Evolutionary conservation across 148 eudicot species (phyloP), one percentile per base, ranked within the genome.

Genomic region (Cornus kousa): DNA sequence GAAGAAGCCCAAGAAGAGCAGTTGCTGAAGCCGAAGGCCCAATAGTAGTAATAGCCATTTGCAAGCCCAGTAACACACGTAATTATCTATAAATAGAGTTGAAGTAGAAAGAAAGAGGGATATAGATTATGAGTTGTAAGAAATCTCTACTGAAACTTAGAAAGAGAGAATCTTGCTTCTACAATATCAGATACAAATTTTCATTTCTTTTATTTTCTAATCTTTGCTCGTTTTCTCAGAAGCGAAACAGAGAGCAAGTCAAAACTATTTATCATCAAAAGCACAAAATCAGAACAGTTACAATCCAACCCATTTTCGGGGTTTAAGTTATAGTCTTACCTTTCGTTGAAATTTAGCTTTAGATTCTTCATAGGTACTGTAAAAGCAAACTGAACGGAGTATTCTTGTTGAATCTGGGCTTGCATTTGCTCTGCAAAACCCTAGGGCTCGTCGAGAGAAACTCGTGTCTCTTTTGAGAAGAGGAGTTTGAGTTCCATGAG

Each of bases 321-420:
- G 14, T 10, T 23, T 4, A 32, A 55, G 77, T 67, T 60, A 20
- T 22, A 60, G 12, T n/a, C 62, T 72, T 20, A 89, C 91, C 86
- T 92, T 86, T 2, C 71, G 76, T 67, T 79, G 76, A 79, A 67
- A 66, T 20, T 79, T 68, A 7, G 69, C 68, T 37, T 67, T 78
- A 64, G 90, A 82, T 43, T 80, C 82, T 31, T 82, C 82, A 17
- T 77, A 23, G 7, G 72, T 23, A 35, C 86, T 84, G 76, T 82
- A 85, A 78, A 78, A 91, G 66, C 84, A 77, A 64, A 85, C 19
- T 5, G 83, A 72, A 35, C 72, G 77, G 5, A 60, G 67, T 22
- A 81, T 70, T 77, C 82, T 85, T 3, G 32, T 32, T 46, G 75
- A 71, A 70, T 69, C n/a, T 73, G 50, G 70, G 69, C 37, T 62